Evolutionary conservation across 805 yeast species (phyloP).

Genomic region (Pichia sporocuriosa): DNA sequence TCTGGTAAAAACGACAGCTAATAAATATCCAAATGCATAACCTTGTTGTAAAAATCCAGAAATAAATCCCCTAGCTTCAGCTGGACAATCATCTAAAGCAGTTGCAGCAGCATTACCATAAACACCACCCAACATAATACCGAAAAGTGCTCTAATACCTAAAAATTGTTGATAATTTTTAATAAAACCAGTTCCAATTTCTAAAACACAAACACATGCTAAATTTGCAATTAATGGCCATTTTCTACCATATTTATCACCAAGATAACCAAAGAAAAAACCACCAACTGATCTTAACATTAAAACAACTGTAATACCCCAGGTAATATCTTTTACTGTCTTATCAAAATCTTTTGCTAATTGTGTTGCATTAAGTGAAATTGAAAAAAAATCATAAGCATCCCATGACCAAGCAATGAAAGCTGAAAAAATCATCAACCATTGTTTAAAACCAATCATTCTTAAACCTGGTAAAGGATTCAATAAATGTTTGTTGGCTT

Average conservation of each 20-base stretch:
- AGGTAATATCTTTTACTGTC: constrained; percentile 46
- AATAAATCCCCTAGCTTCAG: constrained; percentile 48
- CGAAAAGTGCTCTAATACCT: constrained; percentile 58
- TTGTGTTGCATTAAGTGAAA: constrained; percentile 42
- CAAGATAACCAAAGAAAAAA: constrained; percentile 48
- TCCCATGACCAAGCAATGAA: constrained; percentile 60
- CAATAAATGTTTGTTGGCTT: constrained; percentile 34
- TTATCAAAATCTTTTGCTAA: constrained; percentile 41
- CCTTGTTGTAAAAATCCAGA: constrained; percentile 77
- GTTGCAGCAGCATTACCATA: constrained; percentile 50
- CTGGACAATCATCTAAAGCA: constrained; percentile 48
- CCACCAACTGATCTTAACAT: constrained; percentile 68
- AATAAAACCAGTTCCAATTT: constrained; percentile 60
- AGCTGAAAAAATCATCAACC: constrained; percentile 50
- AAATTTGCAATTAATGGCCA: constrained; percentile 48
- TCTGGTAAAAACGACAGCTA: constrained; percentile 60
- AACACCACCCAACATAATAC: constrained; percentile 52
- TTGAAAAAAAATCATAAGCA: constrained; percentile 57
- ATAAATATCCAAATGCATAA: constrained; percentile 61
- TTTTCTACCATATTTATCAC: constrained; percentile 57
- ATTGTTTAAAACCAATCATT: constrained; percentile 43
- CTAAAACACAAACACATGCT: constrained; percentile 41
- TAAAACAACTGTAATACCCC: constrained; percentile 63
- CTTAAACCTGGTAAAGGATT: constrained; percentile 61
- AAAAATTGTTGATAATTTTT: constrained; percentile 49